Evolutionary conservation across 345 rosid species (phyloP).

Genomic region (Ailanthus altissimus): DNA sequence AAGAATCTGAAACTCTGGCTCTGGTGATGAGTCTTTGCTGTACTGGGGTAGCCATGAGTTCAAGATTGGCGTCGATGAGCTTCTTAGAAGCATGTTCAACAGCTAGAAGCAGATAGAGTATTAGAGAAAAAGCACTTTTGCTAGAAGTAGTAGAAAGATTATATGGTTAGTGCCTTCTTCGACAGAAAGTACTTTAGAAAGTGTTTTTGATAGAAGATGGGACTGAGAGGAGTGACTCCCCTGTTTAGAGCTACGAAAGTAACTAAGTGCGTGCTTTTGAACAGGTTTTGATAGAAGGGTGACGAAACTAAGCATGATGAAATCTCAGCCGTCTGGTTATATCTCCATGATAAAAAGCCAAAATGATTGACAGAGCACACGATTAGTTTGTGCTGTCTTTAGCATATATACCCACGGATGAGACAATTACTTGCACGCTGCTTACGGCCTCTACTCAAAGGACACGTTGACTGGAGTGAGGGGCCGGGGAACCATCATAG

Average conservation of each 20-base stretch:
- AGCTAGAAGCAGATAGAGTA: constrained; percentile 14
- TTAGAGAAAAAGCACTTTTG: constrained; percentile 9
- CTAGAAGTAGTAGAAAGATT: background rate
- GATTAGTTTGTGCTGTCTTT: background rate
- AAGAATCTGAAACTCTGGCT: constrained; percentile 41
- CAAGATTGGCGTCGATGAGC: constrained; percentile 52
- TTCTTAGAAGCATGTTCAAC: constrained; percentile 49
- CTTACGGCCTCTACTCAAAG: constrained; percentile 15
- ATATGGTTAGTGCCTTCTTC: background rate
- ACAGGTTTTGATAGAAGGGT: background rate
- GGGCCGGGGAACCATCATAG: background rate
- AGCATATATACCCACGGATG: background rate
- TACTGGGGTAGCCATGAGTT: constrained; percentile 51
- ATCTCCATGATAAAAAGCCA: background rate
- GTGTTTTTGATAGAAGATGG: background rate
- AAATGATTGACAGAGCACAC: background rate
- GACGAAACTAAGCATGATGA: background rate
- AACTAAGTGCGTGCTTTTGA: background rate
- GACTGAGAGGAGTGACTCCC: background rate
- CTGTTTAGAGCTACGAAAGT: too few species aligned
- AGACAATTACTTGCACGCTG: constrained; percentile 14
- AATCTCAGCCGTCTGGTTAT: background rate
- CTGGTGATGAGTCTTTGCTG: constrained; percentile 43
- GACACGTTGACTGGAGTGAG: constrained; percentile 27
- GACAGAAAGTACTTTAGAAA: background rate